These are phyloP conservation scores for Aspergillus egyptiacus DNA, from an alignment of 495 filamentous ascomycete species.

Conservation along the genomic window DNA sequence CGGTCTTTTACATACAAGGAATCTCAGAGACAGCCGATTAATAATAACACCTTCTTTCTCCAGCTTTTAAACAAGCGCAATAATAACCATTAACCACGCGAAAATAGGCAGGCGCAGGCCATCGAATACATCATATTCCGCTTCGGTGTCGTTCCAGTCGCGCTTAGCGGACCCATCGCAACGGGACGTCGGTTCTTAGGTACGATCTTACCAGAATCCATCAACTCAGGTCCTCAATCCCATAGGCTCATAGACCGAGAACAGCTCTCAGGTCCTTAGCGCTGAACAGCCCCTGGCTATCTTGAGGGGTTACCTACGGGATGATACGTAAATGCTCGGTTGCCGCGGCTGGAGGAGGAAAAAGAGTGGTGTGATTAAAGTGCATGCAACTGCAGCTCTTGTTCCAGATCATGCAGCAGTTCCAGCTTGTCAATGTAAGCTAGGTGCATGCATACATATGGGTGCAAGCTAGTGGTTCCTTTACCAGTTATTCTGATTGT, in stretches of 20 bases:
- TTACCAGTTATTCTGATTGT: not conserved
- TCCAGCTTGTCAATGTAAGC: not conserved
- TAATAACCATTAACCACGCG: too few species aligned
- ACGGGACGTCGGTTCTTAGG: not conserved
- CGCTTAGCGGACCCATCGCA: not conserved
- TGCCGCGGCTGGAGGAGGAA: constrained; percentile 4
- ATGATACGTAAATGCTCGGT: constrained; percentile 2
- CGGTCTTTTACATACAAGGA: too few species aligned
- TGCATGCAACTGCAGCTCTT: constrained; percentile 4
- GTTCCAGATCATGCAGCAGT: constrained; percentile 9
- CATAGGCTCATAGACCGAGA: not conserved
- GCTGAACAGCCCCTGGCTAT: not conserved
- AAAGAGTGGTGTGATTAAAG: constrained; percentile 1
- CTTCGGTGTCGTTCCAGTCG: not conserved
- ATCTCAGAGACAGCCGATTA: too few species aligned
- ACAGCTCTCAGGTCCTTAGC: not conserved
- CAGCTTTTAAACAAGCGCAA: too few species aligned
- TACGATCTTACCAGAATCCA: too few species aligned
- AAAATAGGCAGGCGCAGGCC: not conserved
- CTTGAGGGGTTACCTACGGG: not conserved
- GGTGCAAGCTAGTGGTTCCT: constrained; percentile 10
- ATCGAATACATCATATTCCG: too few species aligned
- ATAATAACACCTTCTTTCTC: too few species aligned
- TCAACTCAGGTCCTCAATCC: too few species aligned
- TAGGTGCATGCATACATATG: constrained; percentile 6